phyloP scores from a whole-genome alignment of 176 grass and related monocot species.

The Triticum turgidum region DNA sequence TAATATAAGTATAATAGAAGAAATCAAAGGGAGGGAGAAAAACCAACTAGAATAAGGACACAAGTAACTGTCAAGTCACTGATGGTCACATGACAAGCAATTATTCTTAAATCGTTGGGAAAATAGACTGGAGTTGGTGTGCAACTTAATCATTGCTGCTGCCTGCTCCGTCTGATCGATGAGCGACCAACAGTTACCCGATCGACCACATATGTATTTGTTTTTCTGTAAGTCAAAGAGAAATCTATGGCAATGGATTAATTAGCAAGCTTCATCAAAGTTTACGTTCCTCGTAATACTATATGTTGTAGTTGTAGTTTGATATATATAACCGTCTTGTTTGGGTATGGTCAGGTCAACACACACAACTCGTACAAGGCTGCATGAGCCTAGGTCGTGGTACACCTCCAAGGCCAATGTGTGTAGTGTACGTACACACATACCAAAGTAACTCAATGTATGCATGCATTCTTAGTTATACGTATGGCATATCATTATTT shows the following conservation, averaged over 20 bases:
- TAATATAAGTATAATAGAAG: neutral
- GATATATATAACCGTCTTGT: neutral
- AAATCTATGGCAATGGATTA: neutral
- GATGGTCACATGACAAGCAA: conserved; percentile 33
- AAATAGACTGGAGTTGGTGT: neutral
- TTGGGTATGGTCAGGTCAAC: neutral
- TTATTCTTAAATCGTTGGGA: conserved; percentile 23
- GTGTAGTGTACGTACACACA: too few relatives aligned
- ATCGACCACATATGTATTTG: neutral
- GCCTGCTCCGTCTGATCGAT: conserved; percentile 13
- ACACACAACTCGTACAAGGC: neutral
- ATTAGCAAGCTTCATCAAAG: neutral
- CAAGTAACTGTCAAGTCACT: conserved; percentile 43
- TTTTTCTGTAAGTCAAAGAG: conserved; percentile 1
- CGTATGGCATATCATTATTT: neutral
- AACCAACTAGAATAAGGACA: conserved; percentile 28
- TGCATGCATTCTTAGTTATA: neutral
- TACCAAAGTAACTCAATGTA: neutral
- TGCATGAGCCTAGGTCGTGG: neutral
- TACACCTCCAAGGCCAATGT: neutral
- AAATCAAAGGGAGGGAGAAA: conserved; percentile 13
- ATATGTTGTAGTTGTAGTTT: neutral
- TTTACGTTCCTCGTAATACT: neutral
- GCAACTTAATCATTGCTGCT: conserved; percentile 42
- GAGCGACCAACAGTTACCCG: neutral